Base-by-base conservation (phyloP, 495 filamentous ascomycete genomes). In the Xylona heveae region DNA sequence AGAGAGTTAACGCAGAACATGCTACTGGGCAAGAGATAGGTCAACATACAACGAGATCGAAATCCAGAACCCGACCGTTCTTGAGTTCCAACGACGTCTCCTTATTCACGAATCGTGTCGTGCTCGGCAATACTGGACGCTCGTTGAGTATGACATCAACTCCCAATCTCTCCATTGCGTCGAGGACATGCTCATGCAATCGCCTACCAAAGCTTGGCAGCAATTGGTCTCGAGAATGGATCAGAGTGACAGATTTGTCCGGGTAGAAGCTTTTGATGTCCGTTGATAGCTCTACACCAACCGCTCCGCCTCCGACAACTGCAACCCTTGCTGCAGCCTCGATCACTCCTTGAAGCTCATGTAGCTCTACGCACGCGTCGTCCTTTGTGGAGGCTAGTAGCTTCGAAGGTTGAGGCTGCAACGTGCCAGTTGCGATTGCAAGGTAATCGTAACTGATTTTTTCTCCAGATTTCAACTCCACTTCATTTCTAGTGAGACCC, bases 251-350 rank as follows among this genome's bases (percentile, higher is more conserved):
- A 3, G 58, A 47, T 48, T 73, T 73, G 0, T 66, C 61, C 0
- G 62, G 64, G 35, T 65, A 70, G 13, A 51, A 49, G 13, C 55
- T 58, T 48, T 71, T 72, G 26, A 69, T 49, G 40, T 75, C 70
- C 3, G 60, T 57, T 0, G 67, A 66, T 43, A 71, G 48, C 46
- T 75, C 62, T 0, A 74, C 58, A 1, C 69, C 69, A 0, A 69
- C 66, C 3, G 69, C 64, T 1, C 70, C 70, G 1, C 64, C 70
- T 2, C 70, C 70, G 1, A 71, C 57, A 13, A 75, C 55, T 4
- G 64, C 49, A 31, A 74, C 56, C 0, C 55, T 57, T 16, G 53
- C 42, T 2, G 61, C 43, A 5, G 42, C 31, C n/a, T 39, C 31
- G 14, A 63, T 55, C 19, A 48, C 29, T 1, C 40, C 34, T 28